Evolutionary conservation across 306 rosid genomes (phyloP).

Genomic region (Pueraria montana): DNA sequence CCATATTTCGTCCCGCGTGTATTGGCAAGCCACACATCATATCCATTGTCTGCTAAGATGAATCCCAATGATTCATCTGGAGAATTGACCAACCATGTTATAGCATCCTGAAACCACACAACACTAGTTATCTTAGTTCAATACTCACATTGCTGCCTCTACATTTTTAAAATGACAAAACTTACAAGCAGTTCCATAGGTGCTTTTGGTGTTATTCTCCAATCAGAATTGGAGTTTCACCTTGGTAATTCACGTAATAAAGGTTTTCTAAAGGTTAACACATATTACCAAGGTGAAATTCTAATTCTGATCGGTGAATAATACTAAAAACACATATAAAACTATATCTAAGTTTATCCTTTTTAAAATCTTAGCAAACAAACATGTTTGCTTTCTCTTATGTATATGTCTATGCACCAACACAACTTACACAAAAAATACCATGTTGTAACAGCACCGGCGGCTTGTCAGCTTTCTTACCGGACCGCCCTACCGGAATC

Average conservation of each 20-base stretch:
- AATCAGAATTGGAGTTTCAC: not conserved
- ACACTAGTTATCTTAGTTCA: not conserved
- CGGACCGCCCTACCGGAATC: constrained; percentile 54
- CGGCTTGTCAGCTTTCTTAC: constrained; percentile 48
- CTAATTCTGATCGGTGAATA: not conserved
- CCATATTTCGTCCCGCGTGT: constrained; percentile 75
- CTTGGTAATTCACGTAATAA: not conserved
- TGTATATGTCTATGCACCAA: not conserved
- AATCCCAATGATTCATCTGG: constrained; percentile 71
- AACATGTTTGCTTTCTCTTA: constrained; percentile 9
- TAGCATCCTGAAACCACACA: constrained; percentile 58
- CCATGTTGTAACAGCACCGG: constrained; percentile 77
- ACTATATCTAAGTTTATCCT: not conserved
- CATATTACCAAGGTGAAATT: not conserved
- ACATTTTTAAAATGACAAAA: not conserved
- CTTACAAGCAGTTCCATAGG: not conserved
- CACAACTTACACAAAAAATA: constrained; percentile 61
- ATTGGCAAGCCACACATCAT: constrained; percentile 78
- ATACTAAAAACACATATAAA: not conserved
- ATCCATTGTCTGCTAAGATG: constrained; percentile 71
- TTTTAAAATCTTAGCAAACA: too few species aligned
- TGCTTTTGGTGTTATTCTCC: not conserved
- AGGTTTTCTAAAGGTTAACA: not conserved
- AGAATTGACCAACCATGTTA: constrained; percentile 68
- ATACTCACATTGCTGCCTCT: not conserved